Conservation (phyloP, 345 rosid species). For the Tarenaya hassleriana region DNA sequence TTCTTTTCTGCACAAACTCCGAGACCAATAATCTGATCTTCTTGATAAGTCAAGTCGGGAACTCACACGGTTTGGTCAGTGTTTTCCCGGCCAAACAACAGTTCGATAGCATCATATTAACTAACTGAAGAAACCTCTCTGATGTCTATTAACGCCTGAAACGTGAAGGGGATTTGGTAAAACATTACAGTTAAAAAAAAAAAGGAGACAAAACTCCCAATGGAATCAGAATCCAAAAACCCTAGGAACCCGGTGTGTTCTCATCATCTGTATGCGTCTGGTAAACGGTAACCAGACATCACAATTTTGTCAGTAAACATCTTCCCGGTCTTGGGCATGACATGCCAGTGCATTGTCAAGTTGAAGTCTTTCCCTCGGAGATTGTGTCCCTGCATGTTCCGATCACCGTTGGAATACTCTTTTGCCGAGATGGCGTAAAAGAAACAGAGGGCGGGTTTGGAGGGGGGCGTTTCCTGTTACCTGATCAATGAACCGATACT, state of each 20-base stretch:
- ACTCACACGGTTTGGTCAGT: too few relatives aligned
- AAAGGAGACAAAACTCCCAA: conserved; percentile 5
- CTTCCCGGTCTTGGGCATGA: conserved; percentile 98
- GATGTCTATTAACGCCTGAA: background rate
- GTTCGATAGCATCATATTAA: conserved; percentile 8
- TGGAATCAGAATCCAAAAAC: background rate
- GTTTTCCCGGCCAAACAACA: background rate
- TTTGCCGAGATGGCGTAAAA: too few relatives aligned
- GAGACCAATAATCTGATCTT: too few relatives aligned
- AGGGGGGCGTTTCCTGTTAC: conserved; percentile 23
- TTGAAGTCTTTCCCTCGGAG: conserved; percentile 81
- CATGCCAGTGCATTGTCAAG: conserved; percentile 93
- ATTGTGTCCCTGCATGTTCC: conserved; percentile 54
- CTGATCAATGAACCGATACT: conserved; percentile 94
- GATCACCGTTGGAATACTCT: too few relatives aligned
- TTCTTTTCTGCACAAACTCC: too few relatives aligned
- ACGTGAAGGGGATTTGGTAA: background rate
- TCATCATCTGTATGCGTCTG: conserved; percentile 62
- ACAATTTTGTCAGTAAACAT: conserved; percentile 83
- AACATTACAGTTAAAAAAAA: too few relatives aligned
- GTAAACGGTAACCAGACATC: conserved; percentile 71
- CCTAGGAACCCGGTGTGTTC: conserved; percentile 3
- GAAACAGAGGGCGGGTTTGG: too few relatives aligned
- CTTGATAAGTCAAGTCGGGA: too few relatives aligned
- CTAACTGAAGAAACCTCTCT: background rate